Conservation (phyloP, 2,329 filamentous ascomycete genomes). For the Fusarium gaditjirri region DNA sequence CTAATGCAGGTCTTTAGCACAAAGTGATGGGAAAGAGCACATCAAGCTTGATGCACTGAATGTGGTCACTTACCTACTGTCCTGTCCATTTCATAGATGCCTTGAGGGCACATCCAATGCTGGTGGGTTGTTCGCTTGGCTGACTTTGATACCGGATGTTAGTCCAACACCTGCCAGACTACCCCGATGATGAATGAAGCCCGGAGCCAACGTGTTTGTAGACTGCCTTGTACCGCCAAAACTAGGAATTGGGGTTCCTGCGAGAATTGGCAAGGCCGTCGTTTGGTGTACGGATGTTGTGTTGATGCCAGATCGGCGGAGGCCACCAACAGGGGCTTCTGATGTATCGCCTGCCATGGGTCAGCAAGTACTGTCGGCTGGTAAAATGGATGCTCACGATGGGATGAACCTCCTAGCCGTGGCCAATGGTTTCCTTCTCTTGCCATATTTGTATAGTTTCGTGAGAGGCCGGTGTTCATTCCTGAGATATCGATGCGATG, state of each 20-base stretch:
- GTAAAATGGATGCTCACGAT: constrained; percentile 21
- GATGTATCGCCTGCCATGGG: constrained; percentile 14
- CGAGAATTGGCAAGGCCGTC: constrained; percentile 4
- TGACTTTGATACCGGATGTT: constrained; percentile 47
- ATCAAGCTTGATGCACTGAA: neutral
- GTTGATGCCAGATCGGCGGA: constrained; percentile 19
- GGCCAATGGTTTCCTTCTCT: constrained; percentile 35
- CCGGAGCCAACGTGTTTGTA: constrained; percentile 13
- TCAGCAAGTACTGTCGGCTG: constrained; percentile 6
- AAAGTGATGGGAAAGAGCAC: neutral
- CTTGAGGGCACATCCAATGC: constrained; percentile 26
- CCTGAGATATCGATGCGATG: constrained; percentile 31
- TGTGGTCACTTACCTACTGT: too few relatives aligned
- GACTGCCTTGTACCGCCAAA: constrained; percentile 17
- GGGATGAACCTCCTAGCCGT: constrained; percentile 13
- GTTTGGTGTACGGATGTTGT: constrained; percentile 12
- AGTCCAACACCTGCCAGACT: constrained; percentile 44
- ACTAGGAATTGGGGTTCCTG: constrained; percentile 14
- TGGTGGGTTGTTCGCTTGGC: constrained; percentile 38
- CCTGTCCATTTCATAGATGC: constrained; percentile 9
- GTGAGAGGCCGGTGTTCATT: constrained; percentile 29
- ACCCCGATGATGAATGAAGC: constrained; percentile 35
- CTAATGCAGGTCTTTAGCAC: neutral
- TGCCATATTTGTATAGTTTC: constrained; percentile 10
- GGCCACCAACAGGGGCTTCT: constrained; percentile 4